A percentile compares a stretch with the other conserved stretches of the same genome.
Evolutionary conservation across 129 eudicot genomes (phyloP).

Genomic region (Saussurea involucrata): DNA sequence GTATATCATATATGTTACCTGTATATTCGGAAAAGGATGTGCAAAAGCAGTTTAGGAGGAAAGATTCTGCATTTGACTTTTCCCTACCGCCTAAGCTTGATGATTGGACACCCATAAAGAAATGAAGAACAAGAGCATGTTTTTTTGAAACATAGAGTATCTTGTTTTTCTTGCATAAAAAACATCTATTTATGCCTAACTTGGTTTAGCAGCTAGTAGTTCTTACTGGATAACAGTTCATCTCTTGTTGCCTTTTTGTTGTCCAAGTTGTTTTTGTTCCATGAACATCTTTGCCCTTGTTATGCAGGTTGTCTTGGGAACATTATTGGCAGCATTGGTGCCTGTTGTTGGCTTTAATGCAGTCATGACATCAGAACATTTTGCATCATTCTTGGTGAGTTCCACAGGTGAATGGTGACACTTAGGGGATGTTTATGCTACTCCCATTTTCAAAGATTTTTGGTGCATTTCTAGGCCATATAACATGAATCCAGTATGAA

Average conservation of each 20-base stretch:
- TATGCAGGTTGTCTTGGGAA: conserved; percentile 89
- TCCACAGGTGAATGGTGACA: not conserved
- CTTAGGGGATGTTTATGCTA: not conserved
- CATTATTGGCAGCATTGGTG: conserved; percentile 89
- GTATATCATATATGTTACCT: conserved; percentile 18
- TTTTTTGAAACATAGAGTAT: not conserved
- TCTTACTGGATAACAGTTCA: not conserved
- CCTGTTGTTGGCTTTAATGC: conserved; percentile 99
- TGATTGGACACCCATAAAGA: not conserved
- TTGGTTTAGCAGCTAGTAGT: not conserved
- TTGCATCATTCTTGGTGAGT: conserved; percentile 96
- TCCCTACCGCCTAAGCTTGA: not conserved
- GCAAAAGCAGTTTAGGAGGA: not conserved
- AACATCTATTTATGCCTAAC: not conserved
- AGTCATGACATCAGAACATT: conserved; percentile 97
- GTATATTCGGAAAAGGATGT: not conserved
- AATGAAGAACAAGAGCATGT: not conserved
- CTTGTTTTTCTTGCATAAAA: not conserved
- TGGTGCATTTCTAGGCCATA: not conserved
- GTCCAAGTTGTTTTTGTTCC: not conserved
- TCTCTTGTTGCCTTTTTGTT: conserved; percentile 3
- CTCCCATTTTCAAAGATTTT: not conserved
- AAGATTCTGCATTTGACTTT: not conserved
- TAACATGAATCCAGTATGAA: not conserved
- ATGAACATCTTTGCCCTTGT: conserved; percentile 1